These are phyloP conservation scores for Diaporthe eres DNA, from an alignment of 2,329 filamentous ascomycete species.

Conservation along the genomic window DNA sequence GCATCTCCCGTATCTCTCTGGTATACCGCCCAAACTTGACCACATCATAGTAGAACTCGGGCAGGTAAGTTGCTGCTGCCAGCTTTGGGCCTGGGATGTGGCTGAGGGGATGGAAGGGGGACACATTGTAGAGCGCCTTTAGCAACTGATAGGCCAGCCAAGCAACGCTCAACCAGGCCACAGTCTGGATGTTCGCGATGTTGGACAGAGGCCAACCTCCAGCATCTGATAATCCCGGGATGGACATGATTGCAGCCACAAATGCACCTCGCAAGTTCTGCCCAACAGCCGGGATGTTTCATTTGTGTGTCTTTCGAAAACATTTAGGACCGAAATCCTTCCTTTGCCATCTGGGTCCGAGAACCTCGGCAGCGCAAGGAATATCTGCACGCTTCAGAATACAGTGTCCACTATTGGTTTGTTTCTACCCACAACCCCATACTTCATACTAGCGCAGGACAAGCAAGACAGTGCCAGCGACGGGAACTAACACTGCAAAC, in stretches of 20 bases:
- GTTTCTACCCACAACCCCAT: conserved; percentile 19
- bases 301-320: background rate
- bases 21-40: conserved; percentile 48
- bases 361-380: conserved; percentile 19
- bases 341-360: background rate
- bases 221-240: background rate
- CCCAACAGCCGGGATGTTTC: background rate
- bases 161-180: background rate
- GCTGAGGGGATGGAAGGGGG: conserved; percentile 33
- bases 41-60: conserved; percentile 53
- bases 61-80: conserved; percentile 49
- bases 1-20: conserved; percentile 50
- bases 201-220: conserved; percentile 14
- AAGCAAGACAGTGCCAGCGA: conserved; percentile 1
- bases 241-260: background rate
- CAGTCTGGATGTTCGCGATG: background rate
- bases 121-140: conserved; percentile 34
- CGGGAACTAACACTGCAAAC: background rate
- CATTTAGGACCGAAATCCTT: background rate
- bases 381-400: conserved; percentile 3
- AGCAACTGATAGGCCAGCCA: conserved; percentile 28
- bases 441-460: conserved; percentile 14
- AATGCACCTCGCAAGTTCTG: background rate
- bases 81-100: conserved; percentile 52
- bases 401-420: conserved; percentile 12